Evolutionary conservation across 371 early-diverging fungal genomes (phyloP).

Genomic region (Syncephalastrum contaminatum): DNA sequence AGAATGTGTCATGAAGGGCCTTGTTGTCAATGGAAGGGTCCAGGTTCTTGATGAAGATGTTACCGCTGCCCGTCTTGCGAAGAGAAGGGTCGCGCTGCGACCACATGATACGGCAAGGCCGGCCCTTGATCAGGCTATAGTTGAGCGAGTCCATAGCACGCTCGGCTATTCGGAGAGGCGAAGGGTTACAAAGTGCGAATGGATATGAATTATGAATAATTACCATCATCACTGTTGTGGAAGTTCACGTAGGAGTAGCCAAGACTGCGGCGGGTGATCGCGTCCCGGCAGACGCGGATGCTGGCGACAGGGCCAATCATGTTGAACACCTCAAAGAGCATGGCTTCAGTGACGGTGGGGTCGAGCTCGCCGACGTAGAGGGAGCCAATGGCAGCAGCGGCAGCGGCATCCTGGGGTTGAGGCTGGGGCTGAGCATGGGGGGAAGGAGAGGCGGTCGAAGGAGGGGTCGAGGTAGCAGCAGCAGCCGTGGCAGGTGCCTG

Average conservation of each 20-base stretch:
- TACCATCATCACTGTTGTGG: constrained; percentile 72
- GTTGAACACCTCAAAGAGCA: constrained; percentile 95
- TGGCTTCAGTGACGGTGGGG: constrained; percentile 93
- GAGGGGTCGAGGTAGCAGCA: no score
- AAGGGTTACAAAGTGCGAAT: no score
- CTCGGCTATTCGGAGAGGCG: constrained; percentile 78
- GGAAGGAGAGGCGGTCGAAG: constrained; percentile 6
- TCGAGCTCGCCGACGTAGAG: constrained; percentile 91
- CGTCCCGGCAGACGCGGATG: constrained; percentile 97
- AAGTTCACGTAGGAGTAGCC: constrained; percentile 99
- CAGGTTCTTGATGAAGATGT: constrained; percentile 99
- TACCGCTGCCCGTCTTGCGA: constrained; percentile 91
- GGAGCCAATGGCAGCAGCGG: constrained; percentile 62
- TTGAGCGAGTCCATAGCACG: constrained; percentile 92
- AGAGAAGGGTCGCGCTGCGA: constrained; percentile 96
- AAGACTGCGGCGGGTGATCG: constrained; percentile 92
- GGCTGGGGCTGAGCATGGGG: constrained; percentile 14
- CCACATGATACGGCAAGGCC: constrained; percentile 98
- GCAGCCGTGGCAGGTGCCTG: no score
- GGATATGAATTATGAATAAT: constrained; percentile 10
- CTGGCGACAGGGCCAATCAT: constrained; percentile 92
- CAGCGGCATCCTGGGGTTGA: constrained; percentile 42
- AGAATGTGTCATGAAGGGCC: constrained; percentile 94
- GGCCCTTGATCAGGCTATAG: constrained; percentile 91
- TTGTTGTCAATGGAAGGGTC: constrained; percentile 94